Conservation (phyloP, 148 eudicot genomes). For the Nyssa sinensis region DNA sequence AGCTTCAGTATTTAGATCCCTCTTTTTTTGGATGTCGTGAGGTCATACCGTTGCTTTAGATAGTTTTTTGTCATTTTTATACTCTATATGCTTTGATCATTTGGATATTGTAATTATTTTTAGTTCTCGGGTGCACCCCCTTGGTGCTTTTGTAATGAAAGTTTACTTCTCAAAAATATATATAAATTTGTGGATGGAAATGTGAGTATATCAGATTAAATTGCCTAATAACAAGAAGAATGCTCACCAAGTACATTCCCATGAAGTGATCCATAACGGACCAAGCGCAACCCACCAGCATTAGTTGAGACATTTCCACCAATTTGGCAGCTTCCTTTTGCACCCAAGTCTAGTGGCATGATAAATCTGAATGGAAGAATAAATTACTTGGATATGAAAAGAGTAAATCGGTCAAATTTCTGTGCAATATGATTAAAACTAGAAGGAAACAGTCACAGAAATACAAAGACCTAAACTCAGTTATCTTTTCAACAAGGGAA, state of each 20-base stretch:
- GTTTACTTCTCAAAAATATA: no score
- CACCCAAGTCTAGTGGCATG: constrained; percentile 98
- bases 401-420: neutral
- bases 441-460: neutral
- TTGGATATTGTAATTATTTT: no score
- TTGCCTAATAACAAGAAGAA: neutral
- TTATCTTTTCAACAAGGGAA: no score
- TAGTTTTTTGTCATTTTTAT: no score
- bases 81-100: no score
- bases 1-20: no score
- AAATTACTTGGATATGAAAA: constrained; percentile 1
- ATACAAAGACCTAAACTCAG: neutral
- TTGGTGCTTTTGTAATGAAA: no score
- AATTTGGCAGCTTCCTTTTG: constrained; percentile 99
- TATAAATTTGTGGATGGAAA: neutral
- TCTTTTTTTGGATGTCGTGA: no score
- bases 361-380: constrained; percentile 52
- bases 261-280: constrained; percentile 96
- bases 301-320: constrained; percentile 98
- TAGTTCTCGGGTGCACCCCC: no score
- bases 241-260: constrained; percentile 88
- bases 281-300: constrained; percentile 93
- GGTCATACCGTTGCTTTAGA: no score
- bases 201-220: no score
- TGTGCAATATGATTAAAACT: constrained; percentile 8